Conservation (phyloP, 805 yeast genomes). For the Brettanomyces naardenensis region DNA sequence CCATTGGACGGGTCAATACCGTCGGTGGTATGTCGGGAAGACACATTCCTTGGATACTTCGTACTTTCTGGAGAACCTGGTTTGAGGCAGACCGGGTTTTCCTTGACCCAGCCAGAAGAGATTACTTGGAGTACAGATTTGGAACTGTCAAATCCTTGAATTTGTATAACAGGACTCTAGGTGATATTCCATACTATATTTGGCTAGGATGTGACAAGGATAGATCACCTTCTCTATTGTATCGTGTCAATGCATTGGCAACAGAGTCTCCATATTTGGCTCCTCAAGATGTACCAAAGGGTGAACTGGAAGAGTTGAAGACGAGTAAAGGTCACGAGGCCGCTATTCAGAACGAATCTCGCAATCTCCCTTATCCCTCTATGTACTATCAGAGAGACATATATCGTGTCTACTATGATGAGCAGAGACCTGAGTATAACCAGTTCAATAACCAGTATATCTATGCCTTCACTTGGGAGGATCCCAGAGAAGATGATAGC, state of each 20-base stretch:
- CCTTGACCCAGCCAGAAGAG: conserved; percentile 74
- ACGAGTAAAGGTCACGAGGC: conserved; percentile 72
- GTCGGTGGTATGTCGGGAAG: conserved; percentile 67
- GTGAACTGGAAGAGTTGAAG: conserved; percentile 25
- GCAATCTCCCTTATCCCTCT: conserved; percentile 72
- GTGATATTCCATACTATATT: conserved; percentile 73
- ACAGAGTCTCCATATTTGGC: conserved; percentile 79
- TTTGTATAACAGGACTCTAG: conserved; percentile 54
- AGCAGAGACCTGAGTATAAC: conserved; percentile 53
- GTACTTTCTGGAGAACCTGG: conserved; percentile 86
- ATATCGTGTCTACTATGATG: conserved; percentile 78
- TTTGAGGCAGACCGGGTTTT: conserved; percentile 78
- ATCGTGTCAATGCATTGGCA: conserved; percentile 60
- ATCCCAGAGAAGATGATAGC: conserved; percentile 71
- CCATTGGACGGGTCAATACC: conserved; percentile 62
- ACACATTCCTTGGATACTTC: conserved; percentile 66
- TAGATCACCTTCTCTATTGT: conserved; percentile 38
- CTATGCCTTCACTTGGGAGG: conserved; percentile 89
- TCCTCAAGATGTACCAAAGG: conserved; percentile 32
- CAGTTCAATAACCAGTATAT: conserved; percentile 76
- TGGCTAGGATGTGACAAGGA: conserved; percentile 74
- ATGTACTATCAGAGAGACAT: conserved; percentile 69
- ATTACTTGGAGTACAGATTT: conserved; percentile 72
- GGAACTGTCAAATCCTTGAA: conserved; percentile 76
- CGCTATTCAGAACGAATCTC: conserved; percentile 51